Percentiles rank a stretch among this genome's conserved stretches.
These are phyloP conservation scores for Herpotrichia juniperi DNA, from an alignment of 2,329 filamentous ascomycete genomes.

Conservation along the genomic window DNA sequence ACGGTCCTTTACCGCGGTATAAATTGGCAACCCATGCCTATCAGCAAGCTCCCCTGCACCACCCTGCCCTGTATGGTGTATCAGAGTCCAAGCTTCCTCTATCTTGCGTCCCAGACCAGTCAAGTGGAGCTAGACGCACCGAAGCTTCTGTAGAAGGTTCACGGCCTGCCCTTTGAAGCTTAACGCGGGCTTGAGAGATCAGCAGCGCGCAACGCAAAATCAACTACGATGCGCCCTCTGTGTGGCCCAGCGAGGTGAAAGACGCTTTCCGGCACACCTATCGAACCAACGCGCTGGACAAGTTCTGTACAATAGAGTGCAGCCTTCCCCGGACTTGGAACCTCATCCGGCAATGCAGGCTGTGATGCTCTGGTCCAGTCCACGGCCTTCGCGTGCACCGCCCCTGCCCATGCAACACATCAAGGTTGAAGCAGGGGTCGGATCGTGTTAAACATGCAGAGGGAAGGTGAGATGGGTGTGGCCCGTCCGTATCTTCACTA, in stretches of 20 bases:
- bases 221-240: neutral
- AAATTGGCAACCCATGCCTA: constrained; percentile 16
- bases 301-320: neutral
- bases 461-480: constrained; percentile 1
- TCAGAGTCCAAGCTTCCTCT: constrained; percentile 10
- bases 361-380: constrained; percentile 9
- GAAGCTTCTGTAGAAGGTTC: constrained; percentile 18
- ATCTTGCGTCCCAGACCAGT: constrained; percentile 10
- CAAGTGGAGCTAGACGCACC: constrained; percentile 10
- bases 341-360: constrained; percentile 10
- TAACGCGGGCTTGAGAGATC: constrained; percentile 6
- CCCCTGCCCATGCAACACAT: constrained; percentile 17
- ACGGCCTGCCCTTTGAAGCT: constrained; percentile 14
- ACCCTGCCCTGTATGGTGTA: constrained; percentile 5
- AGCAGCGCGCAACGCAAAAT: constrained; percentile 7
- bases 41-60: constrained; percentile 10
- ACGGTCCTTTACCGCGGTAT: constrained; percentile 8
- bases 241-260: neutral
- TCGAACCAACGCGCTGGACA: neutral
- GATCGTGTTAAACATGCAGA: neutral
- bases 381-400: constrained; percentile 7
- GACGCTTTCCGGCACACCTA: neutral
- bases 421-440: neutral
- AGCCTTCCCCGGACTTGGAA: constrained; percentile 9
- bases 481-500: neutral